Conservation (phyloP, 108 stramenopile species). For the Pseudonitzschia pungens region DNA sequence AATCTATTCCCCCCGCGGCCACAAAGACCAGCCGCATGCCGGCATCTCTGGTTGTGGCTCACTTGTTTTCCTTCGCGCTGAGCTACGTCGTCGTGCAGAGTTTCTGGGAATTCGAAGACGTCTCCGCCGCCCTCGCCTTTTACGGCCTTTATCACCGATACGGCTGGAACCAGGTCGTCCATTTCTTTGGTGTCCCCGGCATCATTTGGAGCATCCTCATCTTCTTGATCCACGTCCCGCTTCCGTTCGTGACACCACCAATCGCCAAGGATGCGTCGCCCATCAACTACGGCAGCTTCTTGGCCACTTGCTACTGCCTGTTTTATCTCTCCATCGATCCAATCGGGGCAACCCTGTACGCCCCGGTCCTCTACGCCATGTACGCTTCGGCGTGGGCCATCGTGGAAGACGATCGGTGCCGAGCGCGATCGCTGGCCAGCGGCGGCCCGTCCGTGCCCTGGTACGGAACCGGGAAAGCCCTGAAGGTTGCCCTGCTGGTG, state of each 20-base stretch:
- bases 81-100: conserved; percentile 21
- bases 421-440: neutral
- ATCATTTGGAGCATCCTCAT: conserved; percentile 50
- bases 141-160: conserved; percentile 64
- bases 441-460: conserved; percentile 22
- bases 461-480: conserved; percentile 50
- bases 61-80: conserved; percentile 7
- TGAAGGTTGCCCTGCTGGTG: conserved; percentile 35
- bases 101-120: conserved; percentile 25
- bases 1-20: neutral
- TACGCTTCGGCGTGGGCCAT: conserved; percentile 36
- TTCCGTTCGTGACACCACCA: neutral
- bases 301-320: conserved; percentile 32
- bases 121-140: conserved; percentile 44
- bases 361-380: conserved; percentile 44
- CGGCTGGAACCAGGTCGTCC: conserved; percentile 60
- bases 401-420: conserved; percentile 27
- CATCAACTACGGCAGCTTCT: conserved; percentile 24
- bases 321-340: conserved; percentile 53
- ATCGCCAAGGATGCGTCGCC: neutral
- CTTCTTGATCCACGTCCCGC: conserved; percentile 15
- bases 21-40: neutral
- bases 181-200: conserved; percentile 65
- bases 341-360: conserved; percentile 45
- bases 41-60: conserved; percentile 17